phyloP scores from a whole-genome alignment of 768 basidiomycete species.

The Russula lepida region DNA sequence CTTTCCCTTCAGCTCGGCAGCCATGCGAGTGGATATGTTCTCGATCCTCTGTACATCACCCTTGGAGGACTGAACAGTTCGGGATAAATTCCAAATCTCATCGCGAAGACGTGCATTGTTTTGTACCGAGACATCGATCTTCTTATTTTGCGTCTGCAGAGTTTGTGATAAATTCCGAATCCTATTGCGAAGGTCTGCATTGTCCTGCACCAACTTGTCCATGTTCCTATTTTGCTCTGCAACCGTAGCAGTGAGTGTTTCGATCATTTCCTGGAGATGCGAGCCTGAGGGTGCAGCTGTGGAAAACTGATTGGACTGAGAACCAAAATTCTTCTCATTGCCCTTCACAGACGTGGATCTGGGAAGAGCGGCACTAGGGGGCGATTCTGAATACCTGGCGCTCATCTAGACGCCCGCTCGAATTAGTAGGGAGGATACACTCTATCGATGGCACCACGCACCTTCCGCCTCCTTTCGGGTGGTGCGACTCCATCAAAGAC shows the following conservation, averaged over 20 bases:
- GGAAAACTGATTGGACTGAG: background rate
- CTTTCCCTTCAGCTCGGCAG: background rate
- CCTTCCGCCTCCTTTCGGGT: constrained; percentile 14
- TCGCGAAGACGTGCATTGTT: background rate
- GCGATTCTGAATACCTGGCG: background rate
- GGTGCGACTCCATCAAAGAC: constrained; percentile 6
- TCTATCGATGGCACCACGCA: background rate
- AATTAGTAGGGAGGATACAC: background rate
- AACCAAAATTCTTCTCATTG: background rate
- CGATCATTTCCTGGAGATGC: background rate
- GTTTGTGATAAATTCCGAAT: background rate
- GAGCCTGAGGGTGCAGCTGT: background rate
- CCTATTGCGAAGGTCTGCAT: background rate
- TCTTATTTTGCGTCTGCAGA: background rate
- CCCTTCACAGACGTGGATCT: background rate
- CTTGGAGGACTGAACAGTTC: constrained; percentile 1
- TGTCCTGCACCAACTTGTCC: background rate
- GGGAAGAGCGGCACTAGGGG: background rate
- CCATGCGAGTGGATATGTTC: background rate
- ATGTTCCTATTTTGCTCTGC: constrained; percentile 6
- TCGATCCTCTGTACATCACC: constrained; percentile 14
- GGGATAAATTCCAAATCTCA: background rate
- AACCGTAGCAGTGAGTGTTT: background rate
- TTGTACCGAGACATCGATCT: background rate
- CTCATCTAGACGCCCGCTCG: background rate